Conservation (phyloP, 2,329 filamentous ascomycete genomes). For the Paecilomyces dactylethromorphus region DNA sequence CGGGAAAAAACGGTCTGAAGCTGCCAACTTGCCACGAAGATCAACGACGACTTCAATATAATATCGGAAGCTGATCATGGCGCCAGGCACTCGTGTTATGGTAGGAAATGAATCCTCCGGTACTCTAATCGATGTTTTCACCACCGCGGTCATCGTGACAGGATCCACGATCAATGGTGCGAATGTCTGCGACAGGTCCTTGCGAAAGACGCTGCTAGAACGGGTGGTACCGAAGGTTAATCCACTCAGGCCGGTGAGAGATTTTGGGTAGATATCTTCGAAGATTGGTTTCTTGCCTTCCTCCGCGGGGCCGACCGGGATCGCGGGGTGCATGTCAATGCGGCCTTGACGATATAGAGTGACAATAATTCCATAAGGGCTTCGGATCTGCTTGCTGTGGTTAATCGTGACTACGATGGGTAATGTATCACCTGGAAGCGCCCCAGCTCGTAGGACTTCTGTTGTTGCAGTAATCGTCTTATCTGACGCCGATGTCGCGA, state of each 20-base stretch:
- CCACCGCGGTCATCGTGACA: slow-evolving; percentile 64
- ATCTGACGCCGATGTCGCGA: slow-evolving; percentile 51
- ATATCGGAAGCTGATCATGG: slow-evolving; percentile 94
- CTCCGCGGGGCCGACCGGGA: slow-evolving; percentile 54
- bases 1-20: slow-evolving; percentile 61
- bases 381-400: slow-evolving; percentile 85
- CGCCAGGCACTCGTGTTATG: slow-evolving; percentile 79
- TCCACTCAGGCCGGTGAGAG: slow-evolving; percentile 77
- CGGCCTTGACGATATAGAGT: slow-evolving; percentile 87
- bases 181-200: slow-evolving; percentile 85
- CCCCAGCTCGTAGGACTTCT: slow-evolving; percentile 75
- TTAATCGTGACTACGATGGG: slow-evolving; percentile 74
- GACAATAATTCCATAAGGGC: slow-evolving; percentile 84
- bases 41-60: slow-evolving; percentile 90
- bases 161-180: slow-evolving; percentile 86
- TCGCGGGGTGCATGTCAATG: slow-evolving; percentile 70
- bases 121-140: slow-evolving; percentile 77
- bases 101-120: slow-evolving; percentile 90
- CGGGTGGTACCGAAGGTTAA: slow-evolving; percentile 79
- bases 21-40: slow-evolving; percentile 75
- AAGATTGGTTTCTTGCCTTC: slow-evolving; percentile 64
- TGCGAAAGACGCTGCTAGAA: slow-evolving; percentile 88
- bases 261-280: slow-evolving; percentile 81
- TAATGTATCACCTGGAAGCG: slow-evolving; percentile 75
- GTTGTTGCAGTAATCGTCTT: slow-evolving; percentile 82